Evolutionary conservation across 306 rosid species (phyloP).

Genomic region (Prunus campanulata): DNA sequence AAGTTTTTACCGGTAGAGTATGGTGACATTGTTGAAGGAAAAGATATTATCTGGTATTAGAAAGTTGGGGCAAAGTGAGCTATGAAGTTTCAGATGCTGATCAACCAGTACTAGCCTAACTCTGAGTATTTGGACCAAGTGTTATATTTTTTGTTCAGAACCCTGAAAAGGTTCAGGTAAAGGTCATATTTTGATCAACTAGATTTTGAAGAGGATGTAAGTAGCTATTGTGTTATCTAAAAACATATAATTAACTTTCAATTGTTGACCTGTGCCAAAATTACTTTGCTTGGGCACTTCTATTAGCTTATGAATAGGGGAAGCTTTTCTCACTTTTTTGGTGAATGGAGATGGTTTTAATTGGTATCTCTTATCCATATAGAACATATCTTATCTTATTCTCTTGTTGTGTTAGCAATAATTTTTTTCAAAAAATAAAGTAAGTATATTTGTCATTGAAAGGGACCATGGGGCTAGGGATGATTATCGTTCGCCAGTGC

Average conservation of each 20-base stretch:
- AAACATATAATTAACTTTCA: slow-evolving; percentile 14
- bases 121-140: slow-evolving; percentile 81
- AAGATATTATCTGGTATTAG: slow-evolving; percentile 79
- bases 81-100: slow-evolving; percentile 91
- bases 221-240: slow-evolving; percentile 30
- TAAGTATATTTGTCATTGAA: slow-evolving; percentile 14
- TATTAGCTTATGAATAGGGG: slow-evolving; percentile 17
- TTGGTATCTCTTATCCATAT: neutral
- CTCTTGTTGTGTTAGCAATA: slow-evolving; percentile 9
- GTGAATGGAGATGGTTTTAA: slow-evolving; percentile 15
- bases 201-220: slow-evolving; percentile 61
- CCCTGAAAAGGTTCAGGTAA: slow-evolving; percentile 93
- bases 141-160: slow-evolving; percentile 74
- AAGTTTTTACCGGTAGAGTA: slow-evolving; percentile 78
- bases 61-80: slow-evolving; percentile 97
- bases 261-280: slow-evolving; percentile 22
- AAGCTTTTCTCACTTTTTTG: slow-evolving; percentile 15
- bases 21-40: slow-evolving; percentile 92
- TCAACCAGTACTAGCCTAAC: slow-evolving; percentile 80
- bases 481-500: slow-evolving; percentile 56
- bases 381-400: neutral
- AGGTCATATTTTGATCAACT: slow-evolving; percentile 68
- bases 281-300: slow-evolving; percentile 8
- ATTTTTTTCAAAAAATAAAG: neutral
- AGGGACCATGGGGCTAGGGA: slow-evolving; percentile 66